Percentiles rank a stretch among this genome's conserved stretches.
phyloP scores from a whole-genome alignment of 2,329 filamentous ascomycete species.

The Fonsecaea monophora region DNA sequence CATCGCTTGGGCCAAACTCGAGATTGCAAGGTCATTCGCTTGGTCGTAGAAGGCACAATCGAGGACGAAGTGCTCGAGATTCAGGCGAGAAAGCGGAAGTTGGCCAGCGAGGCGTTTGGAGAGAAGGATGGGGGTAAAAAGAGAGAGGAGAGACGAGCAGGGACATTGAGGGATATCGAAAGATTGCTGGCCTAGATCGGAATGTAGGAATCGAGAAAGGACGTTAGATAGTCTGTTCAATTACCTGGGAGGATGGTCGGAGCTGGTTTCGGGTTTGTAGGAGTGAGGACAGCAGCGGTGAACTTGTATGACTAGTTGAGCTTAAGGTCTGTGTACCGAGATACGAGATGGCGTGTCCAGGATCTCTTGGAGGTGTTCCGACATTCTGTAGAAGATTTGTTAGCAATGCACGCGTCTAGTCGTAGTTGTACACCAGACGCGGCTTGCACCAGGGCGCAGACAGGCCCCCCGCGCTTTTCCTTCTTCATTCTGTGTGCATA shows the following conservation, averaged over 20 bases:
- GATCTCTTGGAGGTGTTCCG: not conserved
- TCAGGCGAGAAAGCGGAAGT: conserved; percentile 77
- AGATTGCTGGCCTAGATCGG: conserved; percentile 31
- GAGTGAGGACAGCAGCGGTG: not conserved
- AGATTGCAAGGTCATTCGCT: conserved; percentile 77
- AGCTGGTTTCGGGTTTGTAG: not conserved
- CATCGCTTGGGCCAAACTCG: conserved; percentile 83
- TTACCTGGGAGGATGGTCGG: not conserved
- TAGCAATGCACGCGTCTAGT: not conserved
- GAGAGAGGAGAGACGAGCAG: conserved; percentile 42
- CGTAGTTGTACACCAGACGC: not conserved
- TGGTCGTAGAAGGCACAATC: conserved; percentile 80
- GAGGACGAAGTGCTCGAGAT: conserved; percentile 82
- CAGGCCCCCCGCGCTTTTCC: not conserved
- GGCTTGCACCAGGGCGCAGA: not conserved
- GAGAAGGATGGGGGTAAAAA: conserved; percentile 62
- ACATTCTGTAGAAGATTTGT: not conserved
- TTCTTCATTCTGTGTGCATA: not conserved
- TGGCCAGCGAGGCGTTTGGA: conserved; percentile 79
- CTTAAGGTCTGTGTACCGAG: not conserved
- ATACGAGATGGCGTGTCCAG: no score
- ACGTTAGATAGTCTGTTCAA: conserved; percentile 24
- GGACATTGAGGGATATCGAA: conserved; percentile 44
- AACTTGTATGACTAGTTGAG: not conserved
- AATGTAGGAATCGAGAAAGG: not conserved